Evolutionary conservation across 2,329 filamentous ascomycete species (phyloP).

Genomic region (Reticulascus tulasneorum): DNA sequence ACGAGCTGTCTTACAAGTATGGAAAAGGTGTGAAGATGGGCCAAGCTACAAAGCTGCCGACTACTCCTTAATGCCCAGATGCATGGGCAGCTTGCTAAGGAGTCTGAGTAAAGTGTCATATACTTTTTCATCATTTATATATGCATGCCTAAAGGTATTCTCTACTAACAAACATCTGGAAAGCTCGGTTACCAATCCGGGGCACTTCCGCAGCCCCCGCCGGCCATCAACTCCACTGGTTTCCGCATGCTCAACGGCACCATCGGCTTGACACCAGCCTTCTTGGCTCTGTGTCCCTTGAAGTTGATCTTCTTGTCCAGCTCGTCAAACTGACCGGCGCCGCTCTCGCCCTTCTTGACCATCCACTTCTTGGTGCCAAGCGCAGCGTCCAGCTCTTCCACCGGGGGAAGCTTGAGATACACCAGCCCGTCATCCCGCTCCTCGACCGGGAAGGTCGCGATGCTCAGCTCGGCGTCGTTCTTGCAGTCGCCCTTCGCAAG

Average conservation of each 20-base stretch:
- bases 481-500: constrained; percentile 68
- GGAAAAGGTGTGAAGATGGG: too few relatives aligned
- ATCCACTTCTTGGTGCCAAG: constrained; percentile 77
- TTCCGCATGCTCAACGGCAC: constrained; percentile 28
- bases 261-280: constrained; percentile 32
- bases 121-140: too few relatives aligned
- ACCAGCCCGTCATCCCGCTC: constrained; percentile 70
- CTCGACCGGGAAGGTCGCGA: constrained; percentile 78
- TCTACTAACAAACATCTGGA: too few relatives aligned
- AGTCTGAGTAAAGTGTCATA: too few relatives aligned
- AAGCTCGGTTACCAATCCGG: constrained; percentile 41
- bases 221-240: constrained; percentile 32
- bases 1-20: too few relatives aligned
- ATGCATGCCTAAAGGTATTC: too few relatives aligned
- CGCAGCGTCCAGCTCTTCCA: constrained; percentile 74
- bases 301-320: constrained; percentile 44
- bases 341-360: constrained; percentile 66
- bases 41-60: too few relatives aligned
- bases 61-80: too few relatives aligned
- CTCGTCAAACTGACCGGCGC: constrained; percentile 34
- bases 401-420: constrained; percentile 74
- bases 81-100: too few relatives aligned
- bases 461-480: constrained; percentile 71
- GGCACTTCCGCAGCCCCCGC: constrained; percentile 37
- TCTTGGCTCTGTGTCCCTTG: constrained; percentile 39